Evolutionary conservation across 345 rosid genomes (phyloP).

Genomic region (Cardamine occulta): DNA sequence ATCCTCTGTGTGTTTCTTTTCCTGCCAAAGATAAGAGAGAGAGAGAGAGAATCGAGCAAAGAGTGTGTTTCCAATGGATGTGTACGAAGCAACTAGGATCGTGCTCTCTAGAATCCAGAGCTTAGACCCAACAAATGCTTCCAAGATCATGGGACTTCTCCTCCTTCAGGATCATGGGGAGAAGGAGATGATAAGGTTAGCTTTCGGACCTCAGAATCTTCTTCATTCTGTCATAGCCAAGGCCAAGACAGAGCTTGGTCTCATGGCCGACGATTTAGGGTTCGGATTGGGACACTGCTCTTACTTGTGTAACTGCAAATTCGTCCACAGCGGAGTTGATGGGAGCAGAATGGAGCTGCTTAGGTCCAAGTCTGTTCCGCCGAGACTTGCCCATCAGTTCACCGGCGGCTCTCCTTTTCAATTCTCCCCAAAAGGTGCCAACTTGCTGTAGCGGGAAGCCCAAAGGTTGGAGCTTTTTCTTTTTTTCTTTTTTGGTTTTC

Average conservation of each 20-base stretch:
- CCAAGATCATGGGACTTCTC: slow-evolving; percentile 81
- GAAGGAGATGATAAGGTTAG: slow-evolving; percentile 79
- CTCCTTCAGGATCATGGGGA: slow-evolving; percentile 79
- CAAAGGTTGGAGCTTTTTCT: slow-evolving; percentile 8
- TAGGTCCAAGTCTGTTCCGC: slow-evolving; percentile 28
- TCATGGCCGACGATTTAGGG: slow-evolving; percentile 49
- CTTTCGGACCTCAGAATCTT: slow-evolving; percentile 71
- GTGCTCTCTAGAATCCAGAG: slow-evolving; percentile 73
- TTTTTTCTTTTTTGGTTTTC: not conserved
- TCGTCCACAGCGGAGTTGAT: slow-evolving; percentile 47
- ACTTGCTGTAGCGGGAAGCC: slow-evolving; percentile 33
- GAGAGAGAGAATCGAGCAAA: slow-evolving; percentile 23
- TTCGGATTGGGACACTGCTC: slow-evolving; percentile 68
- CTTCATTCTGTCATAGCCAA: slow-evolving; percentile 62
- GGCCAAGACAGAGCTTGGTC: slow-evolving; percentile 64
- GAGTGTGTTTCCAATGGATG: slow-evolving; percentile 59
- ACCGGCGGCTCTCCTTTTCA: slow-evolving; percentile 50
- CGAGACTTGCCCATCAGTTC: slow-evolving; percentile 50
- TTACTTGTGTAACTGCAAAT: slow-evolving; percentile 40
- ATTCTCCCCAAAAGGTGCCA: slow-evolving; percentile 48
- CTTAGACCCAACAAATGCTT: slow-evolving; percentile 73
- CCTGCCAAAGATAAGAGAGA: slow-evolving; percentile 19
- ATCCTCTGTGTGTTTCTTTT: slow-evolving; percentile 22
- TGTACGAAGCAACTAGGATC: slow-evolving; percentile 74
- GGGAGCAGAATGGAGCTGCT: not conserved